Evolutionary conservation across 176 grass and related monocot species (phyloP).

Genomic region (Elaeis guineensis): DNA sequence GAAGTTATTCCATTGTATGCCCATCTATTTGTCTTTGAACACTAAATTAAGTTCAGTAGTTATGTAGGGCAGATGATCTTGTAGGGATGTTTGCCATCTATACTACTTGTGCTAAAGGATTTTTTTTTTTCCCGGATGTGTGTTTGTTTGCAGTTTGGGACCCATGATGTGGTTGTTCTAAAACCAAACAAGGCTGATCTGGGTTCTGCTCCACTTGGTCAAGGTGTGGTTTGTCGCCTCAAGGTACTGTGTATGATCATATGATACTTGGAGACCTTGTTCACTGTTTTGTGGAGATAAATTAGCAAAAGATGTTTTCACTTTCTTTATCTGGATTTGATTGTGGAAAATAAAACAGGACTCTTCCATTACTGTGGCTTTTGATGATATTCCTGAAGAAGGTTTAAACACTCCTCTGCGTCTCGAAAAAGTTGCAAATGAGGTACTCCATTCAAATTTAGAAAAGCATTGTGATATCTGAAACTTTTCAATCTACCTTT

Average conservation of each 20-base stretch:
- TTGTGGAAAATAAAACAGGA: constrained; percentile 35
- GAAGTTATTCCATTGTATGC: no score
- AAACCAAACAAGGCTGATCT: constrained; percentile 85
- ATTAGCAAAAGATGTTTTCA: neutral
- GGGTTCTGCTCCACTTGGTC: constrained; percentile 58
- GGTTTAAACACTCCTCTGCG: constrained; percentile 86
- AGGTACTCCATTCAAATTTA: constrained; percentile 39
- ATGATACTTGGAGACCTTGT: neutral
- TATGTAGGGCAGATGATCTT: no score
- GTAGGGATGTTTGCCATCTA: no score
- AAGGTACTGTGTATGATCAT: constrained; percentile 46
- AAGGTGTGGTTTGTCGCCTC: constrained; percentile 92
- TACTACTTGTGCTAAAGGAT: no score
- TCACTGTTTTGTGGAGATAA: no score
- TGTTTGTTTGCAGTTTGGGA: constrained; percentile 44
- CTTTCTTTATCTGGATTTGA: constrained; percentile 18
- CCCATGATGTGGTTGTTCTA: constrained; percentile 84
- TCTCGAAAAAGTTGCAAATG: constrained; percentile 95
- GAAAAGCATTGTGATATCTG: no score
- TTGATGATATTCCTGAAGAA: constrained; percentile 97
- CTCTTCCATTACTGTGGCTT: constrained; percentile 82
- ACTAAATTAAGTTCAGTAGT: no score
- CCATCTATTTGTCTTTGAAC: no score
- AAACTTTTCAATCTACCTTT: no score
- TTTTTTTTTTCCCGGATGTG: no score